Evolutionary conservation across 2,329 filamentous ascomycete genomes (phyloP).

Genomic region (Leptosphaerulina australis): DNA sequence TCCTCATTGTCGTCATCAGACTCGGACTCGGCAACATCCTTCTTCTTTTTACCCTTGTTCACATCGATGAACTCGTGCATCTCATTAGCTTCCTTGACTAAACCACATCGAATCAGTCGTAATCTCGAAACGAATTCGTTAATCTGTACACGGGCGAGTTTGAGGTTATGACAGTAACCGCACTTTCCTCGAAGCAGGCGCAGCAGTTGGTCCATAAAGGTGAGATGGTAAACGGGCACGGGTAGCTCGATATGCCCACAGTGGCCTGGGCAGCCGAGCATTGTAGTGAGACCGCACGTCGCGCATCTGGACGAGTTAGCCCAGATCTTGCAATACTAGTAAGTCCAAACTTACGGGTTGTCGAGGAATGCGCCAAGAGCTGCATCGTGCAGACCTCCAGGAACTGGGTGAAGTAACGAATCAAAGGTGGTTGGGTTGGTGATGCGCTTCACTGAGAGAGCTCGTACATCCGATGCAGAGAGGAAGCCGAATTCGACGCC

Average conservation of each 20-base stretch:
- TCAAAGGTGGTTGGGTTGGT: slow-evolving; percentile 95
- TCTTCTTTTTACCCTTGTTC: slow-evolving; percentile 46
- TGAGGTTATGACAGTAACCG: slow-evolving; percentile 86
- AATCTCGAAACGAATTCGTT: slow-evolving; percentile 85
- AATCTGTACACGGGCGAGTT: slow-evolving; percentile 75
- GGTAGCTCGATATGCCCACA: slow-evolving; percentile 94
- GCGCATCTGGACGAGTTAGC: slow-evolving; percentile 55
- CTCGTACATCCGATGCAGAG: slow-evolving; percentile 78
- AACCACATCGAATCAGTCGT: slow-evolving; percentile 80
- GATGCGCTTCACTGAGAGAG: slow-evolving; percentile 91
- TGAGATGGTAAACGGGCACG: slow-evolving; percentile 92
- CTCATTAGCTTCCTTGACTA: slow-evolving; percentile 70
- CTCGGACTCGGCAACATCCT: slow-evolving; percentile 62
- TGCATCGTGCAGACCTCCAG: slow-evolving; percentile 89
- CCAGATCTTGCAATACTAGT: not conserved
- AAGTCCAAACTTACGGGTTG: slow-evolving; percentile 60
- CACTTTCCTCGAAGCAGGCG: slow-evolving; percentile 86
- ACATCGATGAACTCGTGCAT: slow-evolving; percentile 54
- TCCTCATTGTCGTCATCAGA: slow-evolving; percentile 65
- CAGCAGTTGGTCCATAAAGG: slow-evolving; percentile 91
- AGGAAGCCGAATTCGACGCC: slow-evolving; percentile 91
- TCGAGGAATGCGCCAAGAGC: slow-evolving; percentile 90
- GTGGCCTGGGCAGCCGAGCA: slow-evolving; percentile 82
- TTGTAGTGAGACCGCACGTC: slow-evolving; percentile 85
- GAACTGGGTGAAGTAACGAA: slow-evolving; percentile 83